Conservation (phyloP, 2,329 filamentous ascomycete species). For the Pseudogymnoascus verrucosus region DNA sequence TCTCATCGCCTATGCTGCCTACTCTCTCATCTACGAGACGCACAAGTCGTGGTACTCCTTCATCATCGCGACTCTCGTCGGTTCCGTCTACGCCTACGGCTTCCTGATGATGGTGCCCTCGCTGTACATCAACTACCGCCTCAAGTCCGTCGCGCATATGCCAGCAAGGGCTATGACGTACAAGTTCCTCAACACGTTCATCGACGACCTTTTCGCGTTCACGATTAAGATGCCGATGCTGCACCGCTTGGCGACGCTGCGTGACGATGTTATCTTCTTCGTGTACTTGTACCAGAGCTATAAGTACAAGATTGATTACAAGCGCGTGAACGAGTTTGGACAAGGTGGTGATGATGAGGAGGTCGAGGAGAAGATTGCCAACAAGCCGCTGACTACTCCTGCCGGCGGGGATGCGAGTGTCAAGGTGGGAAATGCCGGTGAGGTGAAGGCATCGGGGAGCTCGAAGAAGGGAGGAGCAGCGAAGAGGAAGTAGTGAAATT, state of each 20-base stretch:
- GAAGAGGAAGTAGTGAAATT: conserved; percentile 36
- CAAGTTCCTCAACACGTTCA: conserved; percentile 98
- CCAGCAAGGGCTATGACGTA: conserved; percentile 93
- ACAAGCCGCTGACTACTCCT: conserved; percentile 27
- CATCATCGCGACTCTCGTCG: conserved; percentile 88
- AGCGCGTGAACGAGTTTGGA: conserved; percentile 92
- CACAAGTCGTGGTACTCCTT: conserved; percentile 99
- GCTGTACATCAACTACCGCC: conserved; percentile 97
- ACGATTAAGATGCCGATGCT: conserved; percentile 98
- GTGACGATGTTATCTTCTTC: conserved; percentile 98
- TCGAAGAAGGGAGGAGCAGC: conserved; percentile 40
- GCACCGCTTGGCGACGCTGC: conserved; percentile 82
- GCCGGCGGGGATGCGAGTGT: conserved; percentile 18
- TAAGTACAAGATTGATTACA: conserved; percentile 87
- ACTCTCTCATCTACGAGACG: conserved; percentile 84
- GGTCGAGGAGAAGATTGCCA: conserved; percentile 41
- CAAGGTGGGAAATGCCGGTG: conserved; percentile 15
- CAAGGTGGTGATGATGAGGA: conserved; percentile 92
- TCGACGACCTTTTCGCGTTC: conserved; percentile 96
- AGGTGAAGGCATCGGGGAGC: conserved; percentile 39
- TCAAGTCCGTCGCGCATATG: conserved; percentile 96
- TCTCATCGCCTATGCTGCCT: conserved; percentile 78
- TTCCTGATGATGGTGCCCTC: conserved; percentile 99
- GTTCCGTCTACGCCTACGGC: conserved; percentile 93
- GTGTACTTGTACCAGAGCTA: conserved; percentile 92